Conservation (phyloP, 2,329 filamentous ascomycete genomes). For the Volutella citrinella region DNA sequence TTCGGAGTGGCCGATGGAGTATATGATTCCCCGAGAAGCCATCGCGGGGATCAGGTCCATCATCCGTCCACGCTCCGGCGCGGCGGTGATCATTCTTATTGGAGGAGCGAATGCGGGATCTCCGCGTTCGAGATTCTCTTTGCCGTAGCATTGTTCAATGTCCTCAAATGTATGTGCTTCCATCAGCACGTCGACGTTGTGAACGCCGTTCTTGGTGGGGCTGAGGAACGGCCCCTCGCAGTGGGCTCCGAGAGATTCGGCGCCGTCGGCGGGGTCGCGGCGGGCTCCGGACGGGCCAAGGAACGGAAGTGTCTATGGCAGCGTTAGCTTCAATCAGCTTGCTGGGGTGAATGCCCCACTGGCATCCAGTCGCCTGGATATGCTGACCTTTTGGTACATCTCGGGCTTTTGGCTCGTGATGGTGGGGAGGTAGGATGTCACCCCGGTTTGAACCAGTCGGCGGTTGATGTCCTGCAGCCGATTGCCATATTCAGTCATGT, state of each 20-base stretch:
- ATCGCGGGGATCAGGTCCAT: conserved; percentile 65
- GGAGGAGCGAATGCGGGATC: conserved; percentile 35
- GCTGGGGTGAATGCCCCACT: too few relatives aligned
- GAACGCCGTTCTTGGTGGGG: conserved; percentile 81
- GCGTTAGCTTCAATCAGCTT: conserved; percentile 20
- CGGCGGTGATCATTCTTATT: conserved; percentile 81
- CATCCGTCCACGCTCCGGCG: conserved; percentile 76
- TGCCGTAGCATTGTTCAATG: conserved; percentile 69
- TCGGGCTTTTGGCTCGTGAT: conserved; percentile 77
- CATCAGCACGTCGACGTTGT: conserved; percentile 70
- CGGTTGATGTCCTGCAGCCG: conserved; percentile 70
- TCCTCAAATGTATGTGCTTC: conserved; percentile 62
- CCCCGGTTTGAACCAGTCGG: conserved; percentile 71
- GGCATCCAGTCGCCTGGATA: too few relatives aligned
- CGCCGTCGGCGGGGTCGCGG: conserved; percentile 64
- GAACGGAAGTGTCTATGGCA: conserved; percentile 62
- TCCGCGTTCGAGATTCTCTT: conserved; percentile 56
- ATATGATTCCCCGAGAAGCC: conserved; percentile 63
- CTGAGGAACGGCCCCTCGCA: conserved; percentile 88
- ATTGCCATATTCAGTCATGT: conserved; percentile 67
- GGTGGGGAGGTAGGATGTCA: conserved; percentile 85
- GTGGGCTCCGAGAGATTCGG: conserved; percentile 86
- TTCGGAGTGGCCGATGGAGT: conserved; percentile 82
- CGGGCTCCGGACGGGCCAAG: conserved; percentile 66
- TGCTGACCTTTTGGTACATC: conserved; percentile 77